Conservation (phyloP, 2,329 filamentous ascomycete genomes). For the Akanthomyces lecanii region DNA sequence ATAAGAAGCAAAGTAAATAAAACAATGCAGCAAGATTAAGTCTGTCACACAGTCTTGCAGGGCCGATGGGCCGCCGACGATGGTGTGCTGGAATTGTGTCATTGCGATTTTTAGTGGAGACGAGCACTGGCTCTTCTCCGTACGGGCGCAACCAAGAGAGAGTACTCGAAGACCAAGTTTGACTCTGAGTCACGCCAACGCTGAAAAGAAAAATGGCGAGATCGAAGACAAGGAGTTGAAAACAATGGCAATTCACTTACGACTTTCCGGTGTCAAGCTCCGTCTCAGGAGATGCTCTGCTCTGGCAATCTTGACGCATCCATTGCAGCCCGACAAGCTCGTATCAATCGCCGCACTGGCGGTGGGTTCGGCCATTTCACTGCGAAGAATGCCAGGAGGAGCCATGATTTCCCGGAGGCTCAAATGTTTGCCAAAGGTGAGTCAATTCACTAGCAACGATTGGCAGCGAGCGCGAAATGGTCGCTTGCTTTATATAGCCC, state of each 20-base stretch:
- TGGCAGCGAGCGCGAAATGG: neutral
- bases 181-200: constrained; percentile 1
- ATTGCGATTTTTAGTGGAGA: constrained; percentile 17
- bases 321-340: neutral
- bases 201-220: neutral
- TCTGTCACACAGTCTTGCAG: neutral
- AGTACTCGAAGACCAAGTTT: too few relatives aligned
- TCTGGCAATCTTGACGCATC: constrained; percentile 13
- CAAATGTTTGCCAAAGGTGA: neutral
- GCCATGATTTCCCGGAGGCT: neutral
- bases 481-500: neutral
- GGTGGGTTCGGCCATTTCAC: neutral
- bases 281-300: constrained; percentile 2
- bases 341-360: neutral
- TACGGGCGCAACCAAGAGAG: too few relatives aligned
- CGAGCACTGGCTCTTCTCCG: neutral
- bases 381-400: constrained; percentile 2
- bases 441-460: neutral
- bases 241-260: neutral
- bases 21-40: too few relatives aligned
- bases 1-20: neutral
- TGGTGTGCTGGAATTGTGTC: constrained; percentile 18
- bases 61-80: constrained; percentile 6
- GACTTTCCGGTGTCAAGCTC: neutral
- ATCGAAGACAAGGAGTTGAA: neutral